Evolutionary conservation across 208 protist genomes (phyloP), one percentile per base, ranked within the genome.

Genomic region (Leishmania major): DNA sequence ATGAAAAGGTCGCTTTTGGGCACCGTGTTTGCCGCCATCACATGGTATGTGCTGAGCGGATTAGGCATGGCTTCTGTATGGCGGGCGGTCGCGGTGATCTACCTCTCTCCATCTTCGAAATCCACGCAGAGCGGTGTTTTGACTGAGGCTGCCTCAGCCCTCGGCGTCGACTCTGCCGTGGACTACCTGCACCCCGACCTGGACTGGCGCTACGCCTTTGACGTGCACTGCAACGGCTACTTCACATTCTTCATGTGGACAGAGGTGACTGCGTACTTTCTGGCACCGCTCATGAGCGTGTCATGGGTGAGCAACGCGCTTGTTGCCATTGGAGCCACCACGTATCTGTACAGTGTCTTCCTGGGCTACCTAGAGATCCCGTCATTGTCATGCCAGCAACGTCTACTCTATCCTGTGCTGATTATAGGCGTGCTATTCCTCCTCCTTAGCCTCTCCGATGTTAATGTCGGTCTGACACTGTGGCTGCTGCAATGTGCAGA

Each of bases 151-250:
- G 35, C 25, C 49, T 37, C 81, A 25, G 57, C 31, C 69, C 13
- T 35, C 47, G 51, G 81, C 6, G 62, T 67, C 35, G 82, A 86
- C 64, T 75, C 55, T 35, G 55, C 79, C 31, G 77, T 43, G 17
- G 74, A 79, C 13, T 86, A 86, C 73, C 74, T 86, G 72, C 53
- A 75, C 10, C 72, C 78, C 8, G 91, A 91, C 37, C 89, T 99
- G 6, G 98, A 99, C 77, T 99, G 98, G 97, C 88, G 89, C 6
- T 99, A 99, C 80, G 90, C 96, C 0, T 99, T 99, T 88, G 99
- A 99, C 80, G 90, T 99, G 72, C 99, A 99, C 84, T 99, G 98
- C 91, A 99, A 99, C 88, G 93, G 93, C 57, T 99, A 98, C 87
- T 99, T 99, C 80, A 92, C 96, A 19, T 96, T 99, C 66, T 97